Evolutionary conservation across 2,329 filamentous ascomycete genomes (phyloP).

Genomic region (Acephala macrosclerotiorum): DNA sequence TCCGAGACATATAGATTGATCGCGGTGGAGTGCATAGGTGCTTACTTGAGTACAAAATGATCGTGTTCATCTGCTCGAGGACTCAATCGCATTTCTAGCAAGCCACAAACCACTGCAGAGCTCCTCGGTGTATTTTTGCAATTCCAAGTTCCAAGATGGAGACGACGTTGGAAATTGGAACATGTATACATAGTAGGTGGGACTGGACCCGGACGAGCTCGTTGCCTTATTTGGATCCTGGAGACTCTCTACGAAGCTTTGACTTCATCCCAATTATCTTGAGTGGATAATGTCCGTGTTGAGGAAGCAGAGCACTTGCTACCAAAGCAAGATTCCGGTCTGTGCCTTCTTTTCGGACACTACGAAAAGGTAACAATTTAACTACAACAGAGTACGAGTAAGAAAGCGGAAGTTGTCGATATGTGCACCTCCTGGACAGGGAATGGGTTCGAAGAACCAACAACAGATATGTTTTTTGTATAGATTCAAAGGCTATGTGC

Average conservation of each 20-base stretch:
- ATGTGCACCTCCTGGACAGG: not conserved
- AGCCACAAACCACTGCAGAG: not conserved
- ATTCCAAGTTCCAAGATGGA: not conserved
- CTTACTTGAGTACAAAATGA: not conserved
- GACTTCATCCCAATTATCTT: not conserved
- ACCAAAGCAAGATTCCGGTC: not conserved
- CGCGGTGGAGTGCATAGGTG: conserved; percentile 1
- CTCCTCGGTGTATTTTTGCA: not conserved
- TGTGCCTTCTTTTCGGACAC: not conserved
- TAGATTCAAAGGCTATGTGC: not conserved
- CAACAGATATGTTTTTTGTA: not conserved
- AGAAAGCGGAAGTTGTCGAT: no score
- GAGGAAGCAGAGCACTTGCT: not conserved
- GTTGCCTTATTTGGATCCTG: no score
- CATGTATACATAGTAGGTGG: no score
- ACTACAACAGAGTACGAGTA: not conserved
- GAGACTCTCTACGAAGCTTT: not conserved
- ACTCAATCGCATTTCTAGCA: not conserved
- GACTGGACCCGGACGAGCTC: no score
- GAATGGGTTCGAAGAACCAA: not conserved
- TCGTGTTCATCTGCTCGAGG: not conserved
- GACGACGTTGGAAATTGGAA: not conserved
- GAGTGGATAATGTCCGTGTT: not conserved
- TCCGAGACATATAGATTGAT: not conserved
- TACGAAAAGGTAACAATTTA: not conserved